Evolutionary conservation across 495 filamentous ascomycete species (phyloP), one percentile per base, ranked within the genome.

Genomic region (Neurospora terricola): DNA sequence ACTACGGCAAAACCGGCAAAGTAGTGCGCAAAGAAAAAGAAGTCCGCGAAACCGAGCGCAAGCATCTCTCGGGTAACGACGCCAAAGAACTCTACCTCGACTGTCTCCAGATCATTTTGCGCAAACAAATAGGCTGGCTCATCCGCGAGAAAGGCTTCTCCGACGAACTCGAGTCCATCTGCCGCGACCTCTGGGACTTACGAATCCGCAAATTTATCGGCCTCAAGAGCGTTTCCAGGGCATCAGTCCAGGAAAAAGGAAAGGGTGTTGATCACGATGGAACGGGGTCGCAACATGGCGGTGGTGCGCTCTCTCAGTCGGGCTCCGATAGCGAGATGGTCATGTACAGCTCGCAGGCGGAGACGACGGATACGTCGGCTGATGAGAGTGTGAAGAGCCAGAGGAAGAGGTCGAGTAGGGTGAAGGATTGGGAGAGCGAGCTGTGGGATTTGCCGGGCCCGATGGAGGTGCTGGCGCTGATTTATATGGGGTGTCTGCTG

Each of bases 1-100:
- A 90, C 76, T 94, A 91, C 75, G 90, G 89, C 66, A 87, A 84
- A 16, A 83, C 86, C 70, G 92, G 92, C 69, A 87, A 76, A 12
- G 80, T 82, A 59, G 72, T 78, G n/a, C 77, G 80, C 38, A 77
- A 75, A 59, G 77, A 83, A 71, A 80, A 86, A 73, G 89, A 86
- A 72, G 82, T 83, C 69, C 83, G 88, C 40, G 80, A 85, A 76
- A 89, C 86, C 73, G 86, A 86, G 71, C 85, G 84, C 59, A 88
- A 88, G 88, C 82, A 89, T 82, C 76, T 90, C 70, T 79, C 82
- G 10, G 94, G 93, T 70, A 84, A 84, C 69, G 83, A 88, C 54
- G 94, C 91, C 36, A 86, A 87, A 71, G 88, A 91, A 73, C 86
- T 97, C n/a, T 97, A 90, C 80, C 82, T 99, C 43, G 90, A 95